Conservation (phyloP, 1,284 basidiomycete species). For the Cutaneotrichosporon dermatis region DNA sequence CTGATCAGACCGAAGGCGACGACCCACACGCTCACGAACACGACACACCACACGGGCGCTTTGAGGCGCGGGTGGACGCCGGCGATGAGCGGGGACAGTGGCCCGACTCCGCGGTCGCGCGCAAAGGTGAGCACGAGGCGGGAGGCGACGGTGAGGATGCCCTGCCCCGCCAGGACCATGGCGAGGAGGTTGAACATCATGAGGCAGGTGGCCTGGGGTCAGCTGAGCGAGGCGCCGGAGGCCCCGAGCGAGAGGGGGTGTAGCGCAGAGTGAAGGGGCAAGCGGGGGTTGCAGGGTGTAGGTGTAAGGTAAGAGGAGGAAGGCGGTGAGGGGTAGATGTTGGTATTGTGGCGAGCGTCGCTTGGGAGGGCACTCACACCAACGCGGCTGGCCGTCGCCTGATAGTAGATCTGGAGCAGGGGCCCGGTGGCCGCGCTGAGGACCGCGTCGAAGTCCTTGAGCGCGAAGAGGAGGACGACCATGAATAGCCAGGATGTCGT, state of each 20-base stretch:
- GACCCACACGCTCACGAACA: constrained; percentile 44
- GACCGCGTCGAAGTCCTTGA: constrained; percentile 2
- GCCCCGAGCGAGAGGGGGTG: background rate
- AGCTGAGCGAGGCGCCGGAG: background rate
- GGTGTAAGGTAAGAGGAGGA: no score
- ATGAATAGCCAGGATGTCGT: constrained; percentile 30
- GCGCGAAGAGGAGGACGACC: constrained; percentile 28
- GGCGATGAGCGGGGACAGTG: background rate
- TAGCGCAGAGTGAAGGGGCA: background rate
- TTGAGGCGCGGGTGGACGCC: constrained; percentile 15
- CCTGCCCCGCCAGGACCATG: constrained; percentile 21
- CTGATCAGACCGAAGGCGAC: constrained; percentile 52
- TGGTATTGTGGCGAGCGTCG: no score
- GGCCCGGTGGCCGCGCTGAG: background rate
- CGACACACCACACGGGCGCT: constrained; percentile 25
- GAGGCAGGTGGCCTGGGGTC: constrained; percentile 15
- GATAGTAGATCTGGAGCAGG: constrained; percentile 13
- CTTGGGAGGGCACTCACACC: background rate
- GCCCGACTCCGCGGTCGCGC: constrained; percentile 9
- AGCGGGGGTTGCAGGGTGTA: no score
- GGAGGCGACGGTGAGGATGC: constrained; percentile 23
- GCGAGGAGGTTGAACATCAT: constrained; percentile 24
- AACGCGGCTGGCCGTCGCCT: constrained; percentile 23
- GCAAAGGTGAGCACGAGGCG: constrained; percentile 14
- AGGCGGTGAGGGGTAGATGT: no score